Percentiles rank a stretch among this genome's conserved stretches.
phyloP scores from a whole-genome alignment of 257 asterid genomes.

The Coffea canephora region DNA sequence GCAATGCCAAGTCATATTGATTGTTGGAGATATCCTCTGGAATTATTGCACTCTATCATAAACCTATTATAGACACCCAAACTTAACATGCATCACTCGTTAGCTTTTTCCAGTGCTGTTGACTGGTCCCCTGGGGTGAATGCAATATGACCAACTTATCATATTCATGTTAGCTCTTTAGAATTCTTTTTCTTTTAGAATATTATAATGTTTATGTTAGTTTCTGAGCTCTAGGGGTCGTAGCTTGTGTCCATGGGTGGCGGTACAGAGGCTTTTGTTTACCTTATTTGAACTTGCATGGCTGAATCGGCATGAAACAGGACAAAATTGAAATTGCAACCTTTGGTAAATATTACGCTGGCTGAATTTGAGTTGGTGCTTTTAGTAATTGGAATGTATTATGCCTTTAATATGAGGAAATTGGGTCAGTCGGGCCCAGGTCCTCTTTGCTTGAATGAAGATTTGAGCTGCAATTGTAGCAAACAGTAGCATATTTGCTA shows the following conservation, averaged over 20 bases:
- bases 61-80: not conserved
- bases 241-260: not conserved
- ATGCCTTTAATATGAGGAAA: not conserved
- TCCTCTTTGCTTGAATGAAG: not conserved
- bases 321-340: not conserved
- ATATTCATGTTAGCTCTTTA: not conserved
- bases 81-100: not conserved
- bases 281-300: not conserved
- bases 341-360: not conserved
- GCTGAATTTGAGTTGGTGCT: not conserved
- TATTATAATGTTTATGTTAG: not conserved
- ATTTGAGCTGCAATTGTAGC: not conserved
- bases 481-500: not conserved
- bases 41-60: not conserved
- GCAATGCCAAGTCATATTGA: not conserved
- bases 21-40: not conserved
- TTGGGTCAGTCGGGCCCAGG: not conserved
- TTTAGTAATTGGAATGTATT: not conserved
- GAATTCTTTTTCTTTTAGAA: not conserved
- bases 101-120: not conserved
- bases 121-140: not conserved
- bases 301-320: slow-evolving; percentile 3
- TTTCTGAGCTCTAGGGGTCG: not conserved
- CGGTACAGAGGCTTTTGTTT: not conserved
- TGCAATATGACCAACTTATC: not conserved